Percentiles rank a stretch among this genome's conserved stretches.
Conservation (phyloP, 1,284 basidiomycete species). For the Bondarzewia mesenterica region DNA sequence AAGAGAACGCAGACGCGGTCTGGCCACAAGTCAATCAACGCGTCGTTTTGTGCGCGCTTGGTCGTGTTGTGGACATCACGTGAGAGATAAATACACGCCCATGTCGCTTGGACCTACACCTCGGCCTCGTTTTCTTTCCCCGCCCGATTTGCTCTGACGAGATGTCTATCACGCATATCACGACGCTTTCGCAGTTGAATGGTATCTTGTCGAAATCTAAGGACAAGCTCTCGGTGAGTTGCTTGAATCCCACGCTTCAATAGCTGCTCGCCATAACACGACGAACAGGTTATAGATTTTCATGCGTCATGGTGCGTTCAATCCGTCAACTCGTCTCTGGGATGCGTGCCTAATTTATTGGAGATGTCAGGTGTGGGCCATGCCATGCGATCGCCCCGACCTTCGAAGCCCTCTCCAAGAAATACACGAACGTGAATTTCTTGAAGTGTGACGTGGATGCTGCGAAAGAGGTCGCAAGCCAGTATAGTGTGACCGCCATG, state of each 20-base stretch:
- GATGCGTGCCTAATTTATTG: background rate
- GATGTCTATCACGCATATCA: conserved; percentile 59
- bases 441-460: conserved; percentile 75
- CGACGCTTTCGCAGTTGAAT: conserved; percentile 54
- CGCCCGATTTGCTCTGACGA: background rate
- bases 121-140: background rate
- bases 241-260: conserved; percentile 5
- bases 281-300: conserved; percentile 68
- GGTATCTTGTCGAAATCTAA: conserved; percentile 48
- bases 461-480: conserved; percentile 51
- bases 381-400: conserved; percentile 72
- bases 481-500: conserved; percentile 63
- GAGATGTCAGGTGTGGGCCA: conserved; percentile 60
- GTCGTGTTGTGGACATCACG: conserved; percentile 7
- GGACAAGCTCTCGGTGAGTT: conserved; percentile 57
- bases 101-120: background rate
- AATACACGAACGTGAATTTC: conserved; percentile 65
- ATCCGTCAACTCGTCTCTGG: too few relatives aligned
- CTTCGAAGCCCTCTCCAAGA: conserved; percentile 58
- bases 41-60: conserved; percentile 6
- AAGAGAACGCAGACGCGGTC: background rate
- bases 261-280: background rate
- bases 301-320: conserved; percentile 62
- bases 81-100: background rate
- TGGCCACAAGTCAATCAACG: conserved; percentile 6